These are phyloP conservation scores for Verticillium isaacii DNA, from an alignment of 2,329 filamentous ascomycete genomes.

Conservation along the genomic window DNA sequence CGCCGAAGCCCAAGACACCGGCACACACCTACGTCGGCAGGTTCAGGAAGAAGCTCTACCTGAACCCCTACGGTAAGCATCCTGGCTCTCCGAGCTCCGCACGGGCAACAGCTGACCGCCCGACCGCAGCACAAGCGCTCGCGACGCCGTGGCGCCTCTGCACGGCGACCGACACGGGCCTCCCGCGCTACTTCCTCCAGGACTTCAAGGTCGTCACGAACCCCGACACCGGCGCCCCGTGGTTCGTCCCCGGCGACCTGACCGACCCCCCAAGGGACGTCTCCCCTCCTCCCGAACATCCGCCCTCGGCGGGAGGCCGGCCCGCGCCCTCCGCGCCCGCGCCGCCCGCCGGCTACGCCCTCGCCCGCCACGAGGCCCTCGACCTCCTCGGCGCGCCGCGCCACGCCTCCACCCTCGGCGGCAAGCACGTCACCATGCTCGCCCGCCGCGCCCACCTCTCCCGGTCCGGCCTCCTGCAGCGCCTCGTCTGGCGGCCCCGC, in stretches of 20 bases:
- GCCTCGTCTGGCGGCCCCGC: constrained; percentile 42
- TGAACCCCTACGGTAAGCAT: constrained; percentile 59
- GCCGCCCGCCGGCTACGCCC: constrained; percentile 6
- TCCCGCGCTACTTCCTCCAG: constrained; percentile 62
- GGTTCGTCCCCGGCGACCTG: constrained; percentile 46
- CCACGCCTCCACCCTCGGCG: background rate
- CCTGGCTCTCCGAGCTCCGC: background rate
- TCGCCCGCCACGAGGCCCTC: constrained; percentile 1
- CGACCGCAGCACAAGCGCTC: constrained; percentile 51
- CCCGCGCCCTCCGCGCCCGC: background rate
- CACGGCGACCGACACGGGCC: constrained; percentile 33
- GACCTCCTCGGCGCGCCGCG: background rate
- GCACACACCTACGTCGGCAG: constrained; percentile 22
- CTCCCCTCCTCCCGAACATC: background rate
- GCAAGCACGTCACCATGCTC: background rate
- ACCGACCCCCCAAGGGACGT: constrained; percentile 3
- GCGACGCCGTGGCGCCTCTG: constrained; percentile 56
- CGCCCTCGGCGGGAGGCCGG: background rate
- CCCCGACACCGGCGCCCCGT: constrained; percentile 46
- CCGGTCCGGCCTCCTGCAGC: constrained; percentile 19
- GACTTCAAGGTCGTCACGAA: constrained; percentile 53
- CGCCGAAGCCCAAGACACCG: constrained; percentile 25
- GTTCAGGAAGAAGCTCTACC: constrained; percentile 54
- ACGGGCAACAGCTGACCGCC: background rate
- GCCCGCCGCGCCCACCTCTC: constrained; percentile 2